Evolutionary conservation across 1,139 yeast species (phyloP), one percentile per base, ranked within the genome.

Genomic region (Kodamaea derodonti): DNA sequence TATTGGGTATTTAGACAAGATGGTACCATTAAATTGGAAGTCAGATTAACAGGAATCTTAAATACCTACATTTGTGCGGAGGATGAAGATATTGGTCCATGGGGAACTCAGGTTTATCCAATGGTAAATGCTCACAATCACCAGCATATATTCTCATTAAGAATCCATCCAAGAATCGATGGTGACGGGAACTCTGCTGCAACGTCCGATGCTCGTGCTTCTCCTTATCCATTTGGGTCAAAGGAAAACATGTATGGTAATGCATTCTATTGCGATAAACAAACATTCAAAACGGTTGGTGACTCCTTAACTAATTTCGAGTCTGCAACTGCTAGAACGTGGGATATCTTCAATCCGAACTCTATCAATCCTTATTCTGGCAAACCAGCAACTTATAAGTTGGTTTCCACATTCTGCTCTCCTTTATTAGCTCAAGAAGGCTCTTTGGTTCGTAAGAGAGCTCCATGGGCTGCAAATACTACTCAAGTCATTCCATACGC

Each of bases 1-100:
- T 84, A 84, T 69, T 84, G 88, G 88, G 77, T 72, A 43, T 80
- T 84, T 60, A 76, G 84, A 68, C 90, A 82, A 62, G 94, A 84
- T 59, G 94, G 90, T 52, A 78, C 88, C 32, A 81, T 84, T 57
- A 80, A 80, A 59, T 71, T 84, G 48, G 94, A 84, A 56, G 68
- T 84, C 47, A 80, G 84, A 63, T 74, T 84, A 45, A 84, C 94
- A 23, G 94, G 94, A 62, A 84, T 84, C 45, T 72, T 84, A 62
- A 82, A 83, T 71, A 83, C 90, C 29, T 80, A 68, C 51, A 60
- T 75, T 38, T 66, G 80, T 49, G 77, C 67, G 38, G 81, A 78
- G 37, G 81, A 69, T 48, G 90, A 82, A 60, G 75, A 69, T 34
- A 56, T 72, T 46, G 84, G 82, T 20, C 84, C 84, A 47, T 84